These are phyloP conservation scores for Ustilago crameri DNA, from an alignment of 1,284 basidiomycete genomes.

Conservation along the genomic window DNA sequence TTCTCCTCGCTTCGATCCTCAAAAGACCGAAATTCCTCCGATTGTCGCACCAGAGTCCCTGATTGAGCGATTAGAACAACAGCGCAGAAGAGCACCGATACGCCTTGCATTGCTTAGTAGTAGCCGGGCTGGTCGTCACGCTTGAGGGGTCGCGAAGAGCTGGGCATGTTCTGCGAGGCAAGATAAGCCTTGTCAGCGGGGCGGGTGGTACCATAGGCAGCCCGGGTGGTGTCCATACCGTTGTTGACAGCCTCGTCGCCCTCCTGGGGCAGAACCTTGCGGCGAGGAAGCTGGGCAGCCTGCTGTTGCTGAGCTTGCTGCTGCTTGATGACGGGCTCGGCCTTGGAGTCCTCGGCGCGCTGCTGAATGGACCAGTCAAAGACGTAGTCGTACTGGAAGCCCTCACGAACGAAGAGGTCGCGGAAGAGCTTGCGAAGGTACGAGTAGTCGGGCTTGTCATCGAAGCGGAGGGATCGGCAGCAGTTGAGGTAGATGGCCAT, in stretches of 20 bases:
- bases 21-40: background rate
- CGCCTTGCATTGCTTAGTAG: conserved; percentile 29
- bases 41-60: background rate
- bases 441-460: conserved; percentile 69
- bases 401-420: conserved; percentile 69
- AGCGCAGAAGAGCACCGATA: conserved; percentile 5
- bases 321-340: conserved; percentile 51
- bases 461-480: conserved; percentile 68
- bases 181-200: conserved; percentile 52
- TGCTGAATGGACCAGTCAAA: conserved; percentile 69
- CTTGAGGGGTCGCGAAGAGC: conserved; percentile 45
- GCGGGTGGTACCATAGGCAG: conserved; percentile 47
- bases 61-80: background rate
- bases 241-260: conserved; percentile 47
- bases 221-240: conserved; percentile 56
- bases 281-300: conserved; percentile 62
- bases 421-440: conserved; percentile 69
- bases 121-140: conserved; percentile 52
- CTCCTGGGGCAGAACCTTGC: conserved; percentile 64
- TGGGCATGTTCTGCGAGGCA: conserved; percentile 43
- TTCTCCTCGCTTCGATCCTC: background rate
- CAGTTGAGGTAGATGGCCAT: conserved; percentile 69
- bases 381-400: conserved; percentile 69
- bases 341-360: conserved; percentile 57
- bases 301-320: conserved; percentile 46